Conservation (phyloP, 768 basidiomycete species). For the Calocybe cyanea region DNA sequence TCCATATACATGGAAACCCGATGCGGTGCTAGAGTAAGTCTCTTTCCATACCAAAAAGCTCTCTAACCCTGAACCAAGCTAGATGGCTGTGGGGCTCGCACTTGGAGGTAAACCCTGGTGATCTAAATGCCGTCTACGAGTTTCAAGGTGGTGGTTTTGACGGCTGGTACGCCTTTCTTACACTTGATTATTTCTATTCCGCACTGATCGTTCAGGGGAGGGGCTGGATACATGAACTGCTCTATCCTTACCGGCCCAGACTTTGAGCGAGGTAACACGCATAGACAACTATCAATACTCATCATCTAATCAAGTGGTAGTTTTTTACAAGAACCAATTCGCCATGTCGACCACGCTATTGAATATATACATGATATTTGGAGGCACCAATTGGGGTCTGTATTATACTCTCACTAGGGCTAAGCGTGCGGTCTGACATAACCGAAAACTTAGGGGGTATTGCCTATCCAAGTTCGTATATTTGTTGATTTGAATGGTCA, state of each 20-base stretch:
- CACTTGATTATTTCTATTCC: neutral
- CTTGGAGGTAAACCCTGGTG: slow-evolving; percentile 30
- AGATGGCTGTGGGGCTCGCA: slow-evolving; percentile 40
- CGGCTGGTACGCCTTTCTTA: slow-evolving; percentile 29
- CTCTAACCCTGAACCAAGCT: neutral
- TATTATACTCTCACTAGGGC: neutral
- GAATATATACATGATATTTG: slow-evolving; percentile 50
- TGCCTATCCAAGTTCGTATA: slow-evolving; percentile 29
- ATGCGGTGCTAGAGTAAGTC: slow-evolving; percentile 38
- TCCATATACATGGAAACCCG: slow-evolving; percentile 40
- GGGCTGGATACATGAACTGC: slow-evolving; percentile 31
- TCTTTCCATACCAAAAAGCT: neutral
- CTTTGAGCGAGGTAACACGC: slow-evolving; percentile 38
- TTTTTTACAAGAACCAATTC: slow-evolving; percentile 45
- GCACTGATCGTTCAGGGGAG: slow-evolving; percentile 29
- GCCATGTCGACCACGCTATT: slow-evolving; percentile 45
- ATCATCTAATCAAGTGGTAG: slow-evolving; percentile 17
- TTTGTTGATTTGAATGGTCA: neutral
- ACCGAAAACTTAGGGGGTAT: slow-evolving; percentile 24
- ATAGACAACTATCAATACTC: neutral
- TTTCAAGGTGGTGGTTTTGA: slow-evolving; percentile 53
- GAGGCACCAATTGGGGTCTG: slow-evolving; percentile 49
- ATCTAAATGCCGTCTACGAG: slow-evolving; percentile 39
- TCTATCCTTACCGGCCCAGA: slow-evolving; percentile 33
- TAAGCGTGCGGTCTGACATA: neutral